phyloP scores from a whole-genome alignment of 768 basidiomycete species.

The Mycena polygramma region DNA sequence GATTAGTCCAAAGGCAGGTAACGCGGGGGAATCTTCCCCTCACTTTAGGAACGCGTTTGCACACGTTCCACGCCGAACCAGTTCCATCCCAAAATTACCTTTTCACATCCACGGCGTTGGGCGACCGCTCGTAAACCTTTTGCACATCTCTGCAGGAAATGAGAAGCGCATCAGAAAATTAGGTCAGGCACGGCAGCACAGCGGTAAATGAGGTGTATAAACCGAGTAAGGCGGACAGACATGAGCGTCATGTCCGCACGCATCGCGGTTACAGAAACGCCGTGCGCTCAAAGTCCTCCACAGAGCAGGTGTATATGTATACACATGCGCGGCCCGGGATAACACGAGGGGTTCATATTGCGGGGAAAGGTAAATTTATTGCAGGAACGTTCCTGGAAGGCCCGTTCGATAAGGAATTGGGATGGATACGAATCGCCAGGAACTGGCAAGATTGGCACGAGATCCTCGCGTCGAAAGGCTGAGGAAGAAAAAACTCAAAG shows the following conservation, averaged over 20 bases:
- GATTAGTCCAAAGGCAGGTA: slow-evolving; percentile 18
- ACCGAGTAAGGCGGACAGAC: slow-evolving; percentile 16
- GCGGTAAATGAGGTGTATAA: slow-evolving; percentile 4
- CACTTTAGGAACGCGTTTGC: slow-evolving; percentile 1
- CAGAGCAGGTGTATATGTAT: not conserved
- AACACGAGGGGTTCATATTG: slow-evolving; percentile 20
- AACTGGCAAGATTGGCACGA: not conserved
- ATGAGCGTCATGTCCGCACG: slow-evolving; percentile 22
- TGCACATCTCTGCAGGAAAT: not conserved
- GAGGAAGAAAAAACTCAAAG: not conserved
- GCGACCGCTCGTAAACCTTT: not conserved
- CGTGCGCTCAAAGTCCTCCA: slow-evolving; percentile 22
- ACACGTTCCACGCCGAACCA: not conserved
- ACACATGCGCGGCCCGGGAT: not conserved
- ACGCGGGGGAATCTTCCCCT: slow-evolving; percentile 19
- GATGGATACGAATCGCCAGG: not conserved
- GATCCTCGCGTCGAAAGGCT: not conserved
- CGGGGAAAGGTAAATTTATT: not conserved
- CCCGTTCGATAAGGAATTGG: not conserved
- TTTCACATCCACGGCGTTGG: slow-evolving; percentile 3
- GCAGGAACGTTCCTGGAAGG: slow-evolving; percentile 3
- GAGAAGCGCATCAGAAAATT: not conserved
- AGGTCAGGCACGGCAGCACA: slow-evolving; percentile 10
- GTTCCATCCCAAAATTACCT: slow-evolving; percentile 5
- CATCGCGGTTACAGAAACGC: slow-evolving; percentile 16